Evolutionary conservation across 2,329 filamentous ascomycete genomes (phyloP).

Genomic region (Calonectria montana): DNA sequence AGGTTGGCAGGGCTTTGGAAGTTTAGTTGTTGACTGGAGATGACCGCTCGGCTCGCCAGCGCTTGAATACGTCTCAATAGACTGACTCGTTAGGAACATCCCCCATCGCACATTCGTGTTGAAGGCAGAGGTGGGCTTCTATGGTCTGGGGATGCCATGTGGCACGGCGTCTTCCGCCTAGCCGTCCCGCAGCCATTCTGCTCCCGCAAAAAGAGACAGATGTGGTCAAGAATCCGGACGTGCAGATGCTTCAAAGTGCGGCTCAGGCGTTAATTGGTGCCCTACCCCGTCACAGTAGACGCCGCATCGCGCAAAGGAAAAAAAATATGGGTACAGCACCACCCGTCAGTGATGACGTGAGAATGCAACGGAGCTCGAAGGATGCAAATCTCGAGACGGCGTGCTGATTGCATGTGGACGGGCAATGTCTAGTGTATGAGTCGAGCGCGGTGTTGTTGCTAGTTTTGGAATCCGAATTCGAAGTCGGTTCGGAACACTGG

Average conservation of each 20-base stretch:
- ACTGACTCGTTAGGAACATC: slow-evolving; percentile 20
- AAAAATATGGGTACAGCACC: background rate
- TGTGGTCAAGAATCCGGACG: slow-evolving; percentile 19
- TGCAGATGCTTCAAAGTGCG: slow-evolving; percentile 4
- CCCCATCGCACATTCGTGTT: slow-evolving; percentile 20
- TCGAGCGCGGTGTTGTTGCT: slow-evolving; percentile 3
- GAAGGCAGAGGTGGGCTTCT: slow-evolving; percentile 5
- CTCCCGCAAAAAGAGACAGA: slow-evolving; percentile 24
- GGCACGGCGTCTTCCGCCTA: slow-evolving; percentile 33
- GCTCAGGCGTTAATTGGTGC: slow-evolving; percentile 13
- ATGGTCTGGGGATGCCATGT: slow-evolving; percentile 36
- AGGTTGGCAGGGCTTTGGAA: slow-evolving; percentile 30
- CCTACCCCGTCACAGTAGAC: slow-evolving; percentile 1
- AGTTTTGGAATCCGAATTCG: slow-evolving; percentile 15
- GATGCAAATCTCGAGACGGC: background rate
- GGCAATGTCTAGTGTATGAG: background rate
- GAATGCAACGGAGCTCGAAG: slow-evolving; percentile 3
- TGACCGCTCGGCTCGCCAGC: background rate
- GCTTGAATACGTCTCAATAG: slow-evolving; percentile 3
- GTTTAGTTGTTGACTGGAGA: slow-evolving; percentile 12
- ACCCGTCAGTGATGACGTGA: slow-evolving; percentile 1
- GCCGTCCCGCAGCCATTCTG: slow-evolving; percentile 21
- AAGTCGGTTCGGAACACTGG: background rate
- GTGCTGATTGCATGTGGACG: background rate
- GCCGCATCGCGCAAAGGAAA: background rate